Conservation (phyloP, 2,329 filamentous ascomycete species). For the Phoma sp. region DNA sequence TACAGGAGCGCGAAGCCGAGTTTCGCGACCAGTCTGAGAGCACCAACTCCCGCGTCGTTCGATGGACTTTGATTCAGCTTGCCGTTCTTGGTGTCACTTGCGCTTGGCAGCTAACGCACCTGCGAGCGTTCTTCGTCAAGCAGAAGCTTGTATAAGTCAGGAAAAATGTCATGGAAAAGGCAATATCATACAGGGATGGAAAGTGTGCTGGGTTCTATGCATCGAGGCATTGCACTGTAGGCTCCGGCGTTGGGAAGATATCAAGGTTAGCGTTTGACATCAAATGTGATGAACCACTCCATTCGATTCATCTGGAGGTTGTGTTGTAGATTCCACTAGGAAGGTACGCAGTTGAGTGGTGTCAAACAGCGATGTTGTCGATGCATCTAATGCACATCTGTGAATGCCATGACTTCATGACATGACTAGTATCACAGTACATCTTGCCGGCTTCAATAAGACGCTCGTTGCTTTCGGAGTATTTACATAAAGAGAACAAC, state of each 20-base stretch:
- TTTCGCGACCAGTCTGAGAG: slow-evolving; percentile 97
- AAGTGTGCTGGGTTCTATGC: slow-evolving; percentile 16
- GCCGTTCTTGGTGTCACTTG: slow-evolving; percentile 84
- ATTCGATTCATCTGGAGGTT: neutral
- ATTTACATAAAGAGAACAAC: too few relatives aligned
- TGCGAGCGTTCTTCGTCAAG: slow-evolving; percentile 99
- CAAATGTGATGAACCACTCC: slow-evolving; percentile 10
- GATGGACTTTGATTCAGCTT: slow-evolving; percentile 93
- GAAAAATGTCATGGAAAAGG: neutral
- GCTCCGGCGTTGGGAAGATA: slow-evolving; percentile 23
- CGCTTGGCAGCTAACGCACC: slow-evolving; percentile 95
- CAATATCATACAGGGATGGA: slow-evolving; percentile 15
- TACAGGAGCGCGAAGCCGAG: slow-evolving; percentile 91
- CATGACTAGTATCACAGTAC: too few relatives aligned
- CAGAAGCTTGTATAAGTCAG: slow-evolving; percentile 87
- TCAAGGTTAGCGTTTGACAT: slow-evolving; percentile 19
- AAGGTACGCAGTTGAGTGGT: too few relatives aligned
- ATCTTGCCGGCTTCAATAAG: too few relatives aligned
- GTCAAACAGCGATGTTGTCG: too few relatives aligned
- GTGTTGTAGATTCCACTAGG: too few relatives aligned
- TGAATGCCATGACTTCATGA: too few relatives aligned
- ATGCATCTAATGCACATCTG: too few relatives aligned
- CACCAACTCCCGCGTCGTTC: slow-evolving; percentile 88
- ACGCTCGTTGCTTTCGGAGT: too few relatives aligned
- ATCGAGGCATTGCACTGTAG: slow-evolving; percentile 19